Conservation (phyloP, 2,329 filamentous ascomycete species). For the Pseudogymnoascus sp. region DNA sequence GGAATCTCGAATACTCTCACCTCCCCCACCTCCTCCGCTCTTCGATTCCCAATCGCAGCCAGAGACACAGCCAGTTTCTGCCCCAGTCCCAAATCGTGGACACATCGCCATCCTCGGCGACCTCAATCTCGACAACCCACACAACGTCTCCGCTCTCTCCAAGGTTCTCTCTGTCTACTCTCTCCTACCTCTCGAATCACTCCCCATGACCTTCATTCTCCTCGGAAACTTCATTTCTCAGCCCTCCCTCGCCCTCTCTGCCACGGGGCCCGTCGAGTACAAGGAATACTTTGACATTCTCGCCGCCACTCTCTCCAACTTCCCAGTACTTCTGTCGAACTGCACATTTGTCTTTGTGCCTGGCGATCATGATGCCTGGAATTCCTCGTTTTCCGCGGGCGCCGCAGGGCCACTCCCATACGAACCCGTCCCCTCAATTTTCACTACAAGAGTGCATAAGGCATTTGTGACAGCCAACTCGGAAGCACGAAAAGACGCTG, state of each 20-base stretch:
- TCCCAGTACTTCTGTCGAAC: slow-evolving; percentile 67
- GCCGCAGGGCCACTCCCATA: slow-evolving; percentile 63
- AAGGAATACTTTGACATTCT: slow-evolving; percentile 93
- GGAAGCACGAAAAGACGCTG: slow-evolving; percentile 49
- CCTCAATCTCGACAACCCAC: slow-evolving; percentile 76
- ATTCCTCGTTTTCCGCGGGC: slow-evolving; percentile 73
- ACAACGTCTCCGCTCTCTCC: slow-evolving; percentile 71
- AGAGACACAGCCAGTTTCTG: background rate
- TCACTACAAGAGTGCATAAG: slow-evolving; percentile 78
- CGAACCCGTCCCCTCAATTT: slow-evolving; percentile 73
- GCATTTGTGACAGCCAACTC: slow-evolving; percentile 72
- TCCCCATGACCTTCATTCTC: slow-evolving; percentile 73
- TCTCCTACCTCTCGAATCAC: slow-evolving; percentile 52
- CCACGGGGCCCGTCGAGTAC: slow-evolving; percentile 79
- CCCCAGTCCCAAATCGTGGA: slow-evolving; percentile 32
- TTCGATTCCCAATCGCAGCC: background rate
- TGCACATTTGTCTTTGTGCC: slow-evolving; percentile 89
- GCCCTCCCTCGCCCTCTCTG: slow-evolving; percentile 60
- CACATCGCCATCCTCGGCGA: slow-evolving; percentile 75
- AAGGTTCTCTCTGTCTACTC: slow-evolving; percentile 73
- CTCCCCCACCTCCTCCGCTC: slow-evolving; percentile 26
- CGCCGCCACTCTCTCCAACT: slow-evolving; percentile 75
- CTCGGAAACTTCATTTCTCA: slow-evolving; percentile 74
- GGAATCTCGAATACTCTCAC: slow-evolving; percentile 26
- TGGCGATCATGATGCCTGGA: slow-evolving; percentile 97